Evolutionary conservation across 176 grass and related monocot genomes (phyloP).

Genomic region (Rhynchospora pubera): DNA sequence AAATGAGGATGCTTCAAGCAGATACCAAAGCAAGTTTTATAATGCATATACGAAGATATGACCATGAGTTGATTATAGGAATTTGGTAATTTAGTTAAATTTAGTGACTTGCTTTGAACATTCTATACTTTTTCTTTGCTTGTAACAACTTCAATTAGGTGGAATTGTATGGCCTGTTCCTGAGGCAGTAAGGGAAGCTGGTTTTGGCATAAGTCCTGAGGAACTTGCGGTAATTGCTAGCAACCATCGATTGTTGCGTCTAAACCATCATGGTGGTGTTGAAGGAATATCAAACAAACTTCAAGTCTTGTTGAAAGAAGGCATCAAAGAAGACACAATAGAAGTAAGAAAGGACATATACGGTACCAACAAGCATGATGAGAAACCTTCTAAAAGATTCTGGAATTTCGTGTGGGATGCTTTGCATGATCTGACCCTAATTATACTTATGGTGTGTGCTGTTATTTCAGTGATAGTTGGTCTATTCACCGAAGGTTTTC

Average conservation of each 20-base stretch:
- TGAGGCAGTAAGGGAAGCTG: constrained; percentile 42
- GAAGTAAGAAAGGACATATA: constrained; percentile 48
- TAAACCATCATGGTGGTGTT: constrained; percentile 48
- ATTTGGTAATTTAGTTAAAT: not conserved
- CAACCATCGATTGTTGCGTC: constrained; percentile 22
- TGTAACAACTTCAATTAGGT: not conserved
- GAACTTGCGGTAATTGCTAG: constrained; percentile 65
- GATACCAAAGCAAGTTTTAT: not conserved
- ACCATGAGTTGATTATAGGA: not conserved
- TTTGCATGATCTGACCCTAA: constrained; percentile 73
- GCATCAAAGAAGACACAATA: constrained; percentile 41
- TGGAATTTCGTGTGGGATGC: constrained; percentile 94
- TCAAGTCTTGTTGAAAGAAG: constrained; percentile 47
- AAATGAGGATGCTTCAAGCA: not conserved
- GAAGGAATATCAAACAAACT: constrained; percentile 66
- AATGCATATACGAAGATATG: not conserved
- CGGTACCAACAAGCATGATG: constrained; percentile 50
- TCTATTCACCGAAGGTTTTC: constrained; percentile 74
- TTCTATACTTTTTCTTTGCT: not conserved
- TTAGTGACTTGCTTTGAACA: not conserved
- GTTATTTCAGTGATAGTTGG: constrained; percentile 66
- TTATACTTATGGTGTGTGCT: constrained; percentile 67
- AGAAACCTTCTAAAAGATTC: constrained; percentile 73
- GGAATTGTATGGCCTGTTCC: constrained; percentile 41
- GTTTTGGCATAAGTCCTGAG: constrained; percentile 66